Percentiles rank a stretch among this genome's conserved stretches.
Conservation (phyloP, 2,329 filamentous ascomycete genomes). For the Colletotrichum sp. region DNA sequence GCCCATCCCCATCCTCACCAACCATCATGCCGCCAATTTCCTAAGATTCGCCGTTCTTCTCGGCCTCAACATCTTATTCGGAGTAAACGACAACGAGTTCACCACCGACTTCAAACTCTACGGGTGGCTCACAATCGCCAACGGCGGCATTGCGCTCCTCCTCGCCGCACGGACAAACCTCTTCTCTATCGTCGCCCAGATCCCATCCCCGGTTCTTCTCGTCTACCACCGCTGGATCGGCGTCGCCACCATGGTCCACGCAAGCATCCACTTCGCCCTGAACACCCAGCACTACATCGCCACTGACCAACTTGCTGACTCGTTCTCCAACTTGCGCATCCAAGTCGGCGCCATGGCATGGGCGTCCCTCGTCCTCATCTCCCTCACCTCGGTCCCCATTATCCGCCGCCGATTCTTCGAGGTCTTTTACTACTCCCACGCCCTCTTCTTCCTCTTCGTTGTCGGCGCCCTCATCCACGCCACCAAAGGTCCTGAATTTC, state of each 20-base stretch:
- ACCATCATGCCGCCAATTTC: neutral
- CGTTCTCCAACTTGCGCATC: neutral
- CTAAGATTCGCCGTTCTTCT: neutral
- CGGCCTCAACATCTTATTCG: neutral
- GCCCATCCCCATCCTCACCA: neutral
- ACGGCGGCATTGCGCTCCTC: neutral
- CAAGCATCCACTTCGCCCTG: neutral
- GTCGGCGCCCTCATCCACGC: neutral
- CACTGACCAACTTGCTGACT: neutral
- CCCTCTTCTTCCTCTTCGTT: neutral
- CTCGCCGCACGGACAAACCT: neutral
- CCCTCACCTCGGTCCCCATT: neutral
- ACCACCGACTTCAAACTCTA: neutral
- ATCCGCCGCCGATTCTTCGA: neutral
- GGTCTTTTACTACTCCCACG: neutral
- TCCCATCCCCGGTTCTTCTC: neutral
- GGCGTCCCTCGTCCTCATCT: neutral
- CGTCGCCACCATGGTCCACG: neutral
- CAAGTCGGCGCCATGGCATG: neutral
- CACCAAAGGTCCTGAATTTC: neutral
- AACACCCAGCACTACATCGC: neutral
- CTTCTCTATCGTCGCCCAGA: neutral
- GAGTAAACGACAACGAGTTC: neutral
- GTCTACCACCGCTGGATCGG: neutral
- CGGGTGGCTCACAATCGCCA: neutral